Evolutionary conservation across 192 early-diverging fungal species (phyloP), one percentile per base, ranked within the genome.

Genomic region (Endogone sp.): DNA sequence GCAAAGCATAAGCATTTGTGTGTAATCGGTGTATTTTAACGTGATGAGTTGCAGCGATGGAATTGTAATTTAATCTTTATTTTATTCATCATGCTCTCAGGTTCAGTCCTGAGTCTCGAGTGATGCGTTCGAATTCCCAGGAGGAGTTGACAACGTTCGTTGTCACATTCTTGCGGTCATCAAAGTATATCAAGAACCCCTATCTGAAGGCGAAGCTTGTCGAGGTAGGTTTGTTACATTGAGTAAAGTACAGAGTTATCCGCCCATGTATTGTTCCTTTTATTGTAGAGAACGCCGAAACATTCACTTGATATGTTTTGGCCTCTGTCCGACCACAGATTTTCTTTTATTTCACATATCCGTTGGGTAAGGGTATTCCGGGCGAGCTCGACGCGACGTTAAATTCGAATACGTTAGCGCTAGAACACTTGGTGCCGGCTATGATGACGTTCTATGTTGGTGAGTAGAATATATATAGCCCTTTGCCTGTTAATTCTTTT

Each of bases 181-280:
- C 92, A 0, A 69, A 73, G 3, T 94, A 91, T 61, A 85, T 98
- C 66, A 92, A 92, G 82, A 99, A 98, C 73, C 97, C 97, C 22
- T 93, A 99, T 69, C 69, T 99, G 68, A 97, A 97, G 69, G 91
- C 92, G 29, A 96, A 95, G 60, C 80, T 98, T 27, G 92, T 96
- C 3, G 97, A 99, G 73, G 93, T 96, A 81, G 64, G 30, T 3
- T 28, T 26, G 59, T 3, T 49, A 16, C 37, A 6, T 44, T 49
- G 37, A n/a, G n/a, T n/a, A n/a, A n/a, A n/a, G n/a, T n/a, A n/a
- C n/a, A n/a, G n/a, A n/a, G n/a, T n/a, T n/a, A n/a, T n/a, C n/a
- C n/a, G n/a, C n/a, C n/a, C n/a, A n/a, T n/a, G n/a, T n/a, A n/a
- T n/a, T n/a, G n/a, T n/a, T n/a, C n/a, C n/a, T n/a, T n/a, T n/a